Conservation (phyloP, 2,329 filamentous ascomycete genomes). For the Penicillium sp. region DNA sequence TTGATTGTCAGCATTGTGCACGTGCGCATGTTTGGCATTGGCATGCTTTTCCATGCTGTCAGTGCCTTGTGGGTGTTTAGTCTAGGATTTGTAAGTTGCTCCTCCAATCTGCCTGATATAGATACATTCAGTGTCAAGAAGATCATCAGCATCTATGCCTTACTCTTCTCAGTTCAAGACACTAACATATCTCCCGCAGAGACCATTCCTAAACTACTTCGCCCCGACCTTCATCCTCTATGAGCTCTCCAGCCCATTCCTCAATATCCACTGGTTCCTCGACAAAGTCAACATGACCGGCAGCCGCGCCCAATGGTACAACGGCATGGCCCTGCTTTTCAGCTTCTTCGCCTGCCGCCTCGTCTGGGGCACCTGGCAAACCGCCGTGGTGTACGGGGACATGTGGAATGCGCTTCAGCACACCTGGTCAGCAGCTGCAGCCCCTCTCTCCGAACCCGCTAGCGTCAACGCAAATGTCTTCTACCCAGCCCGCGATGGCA, state of each 20-base stretch:
- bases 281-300: constrained; percentile 66
- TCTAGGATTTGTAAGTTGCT: constrained; percentile 62
- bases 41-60: constrained; percentile 62
- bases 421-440: constrained; percentile 34
- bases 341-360: constrained; percentile 63
- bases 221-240: constrained; percentile 65
- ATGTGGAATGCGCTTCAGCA: constrained; percentile 55
- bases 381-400: constrained; percentile 58
- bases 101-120: not conserved
- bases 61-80: constrained; percentile 60
- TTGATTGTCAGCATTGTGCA: constrained; percentile 56
- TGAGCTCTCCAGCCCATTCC: constrained; percentile 64
- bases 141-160: not conserved
- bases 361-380: constrained; percentile 62
- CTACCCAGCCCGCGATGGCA: constrained; percentile 29
- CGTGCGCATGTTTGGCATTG: constrained; percentile 58
- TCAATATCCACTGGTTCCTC: constrained; percentile 70
- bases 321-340: constrained; percentile 58
- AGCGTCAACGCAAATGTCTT: constrained; percentile 38
- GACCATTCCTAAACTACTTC: constrained; percentile 66
- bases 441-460: constrained; percentile 27
- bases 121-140: not conserved
- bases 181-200: constrained; percentile 40
- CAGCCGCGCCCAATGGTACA: constrained; percentile 60
- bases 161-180: not conserved